Evolutionary conservation across 2,329 filamentous ascomycete species (phyloP).

Genomic region (Trichoderma aggressivum): DNA sequence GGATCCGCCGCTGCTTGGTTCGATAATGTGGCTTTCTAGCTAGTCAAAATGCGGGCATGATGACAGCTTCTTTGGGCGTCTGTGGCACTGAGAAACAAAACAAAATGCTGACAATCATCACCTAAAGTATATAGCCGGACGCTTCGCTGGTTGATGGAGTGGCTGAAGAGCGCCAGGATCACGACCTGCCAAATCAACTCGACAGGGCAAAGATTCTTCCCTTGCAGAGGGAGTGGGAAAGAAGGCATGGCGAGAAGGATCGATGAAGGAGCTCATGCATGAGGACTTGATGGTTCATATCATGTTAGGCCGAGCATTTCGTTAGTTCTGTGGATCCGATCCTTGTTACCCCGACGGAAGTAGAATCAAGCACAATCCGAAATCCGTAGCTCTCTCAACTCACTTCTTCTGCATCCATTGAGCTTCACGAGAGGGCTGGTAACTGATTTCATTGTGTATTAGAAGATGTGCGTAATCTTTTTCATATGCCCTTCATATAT

Average conservation of each 20-base stretch:
- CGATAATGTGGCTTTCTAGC: background rate
- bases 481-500: background rate
- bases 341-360: background rate
- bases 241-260: background rate
- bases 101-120: background rate
- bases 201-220: background rate
- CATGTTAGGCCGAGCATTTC: background rate
- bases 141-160: background rate
- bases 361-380: background rate
- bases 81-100: background rate
- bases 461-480: background rate
- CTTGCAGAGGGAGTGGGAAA: background rate
- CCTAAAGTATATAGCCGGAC: background rate
- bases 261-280: background rate
- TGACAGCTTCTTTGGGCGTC: background rate
- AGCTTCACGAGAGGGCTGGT: background rate
- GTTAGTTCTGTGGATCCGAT: background rate
- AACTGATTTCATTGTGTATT: background rate
- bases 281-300: background rate
- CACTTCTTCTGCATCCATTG: background rate
- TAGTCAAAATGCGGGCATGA: conserved; percentile 5
- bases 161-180: background rate
- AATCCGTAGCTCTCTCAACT: background rate
- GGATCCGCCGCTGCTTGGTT: background rate
- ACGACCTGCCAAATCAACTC: background rate